Evolutionary conservation across 805 yeast genomes (phyloP).

Genomic region (Lipomyces orientalis): DNA sequence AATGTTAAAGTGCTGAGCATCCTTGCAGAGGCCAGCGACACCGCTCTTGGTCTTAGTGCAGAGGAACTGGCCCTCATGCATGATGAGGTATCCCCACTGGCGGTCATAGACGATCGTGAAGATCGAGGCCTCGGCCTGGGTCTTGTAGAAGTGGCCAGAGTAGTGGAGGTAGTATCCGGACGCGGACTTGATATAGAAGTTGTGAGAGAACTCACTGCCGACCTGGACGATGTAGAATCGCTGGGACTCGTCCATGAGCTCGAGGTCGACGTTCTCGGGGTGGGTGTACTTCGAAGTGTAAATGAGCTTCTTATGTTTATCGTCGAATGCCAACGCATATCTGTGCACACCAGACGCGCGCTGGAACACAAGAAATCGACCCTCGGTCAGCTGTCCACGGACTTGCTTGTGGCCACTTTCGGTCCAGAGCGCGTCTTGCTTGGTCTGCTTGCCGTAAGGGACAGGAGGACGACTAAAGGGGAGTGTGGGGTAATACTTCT

Average conservation of each 20-base stretch:
- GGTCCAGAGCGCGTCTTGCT: slow-evolving; percentile 30
- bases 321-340: not conserved
- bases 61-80: not conserved
- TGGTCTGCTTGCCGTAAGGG: slow-evolving; percentile 40
- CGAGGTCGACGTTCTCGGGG: not conserved
- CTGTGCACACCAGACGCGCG: not conserved
- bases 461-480: slow-evolving; percentile 29
- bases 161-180: slow-evolving; percentile 10
- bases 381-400: slow-evolving; percentile 41
- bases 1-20: not conserved
- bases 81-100: slow-evolving; percentile 2
- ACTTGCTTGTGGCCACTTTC: slow-evolving; percentile 39
- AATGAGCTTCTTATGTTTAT: not conserved
- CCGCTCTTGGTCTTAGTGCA: not conserved
- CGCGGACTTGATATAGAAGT: slow-evolving; percentile 25
- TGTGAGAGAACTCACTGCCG: slow-evolving; percentile 27
- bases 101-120: slow-evolving; percentile 1
- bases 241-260: not conserved
- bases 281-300: not conserved
- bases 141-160: slow-evolving; percentile 6
- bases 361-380: slow-evolving; percentile 37
- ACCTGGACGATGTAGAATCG: slow-evolving; percentile 28
- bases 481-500: slow-evolving; percentile 6
- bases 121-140: slow-evolving; percentile 3
- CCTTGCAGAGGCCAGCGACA: not conserved